Percentiles rank a stretch among this genome's conserved stretches.
Conservation (phyloP, 768 basidiomycete species). For the Xerocomus brunneocitrinus region DNA sequence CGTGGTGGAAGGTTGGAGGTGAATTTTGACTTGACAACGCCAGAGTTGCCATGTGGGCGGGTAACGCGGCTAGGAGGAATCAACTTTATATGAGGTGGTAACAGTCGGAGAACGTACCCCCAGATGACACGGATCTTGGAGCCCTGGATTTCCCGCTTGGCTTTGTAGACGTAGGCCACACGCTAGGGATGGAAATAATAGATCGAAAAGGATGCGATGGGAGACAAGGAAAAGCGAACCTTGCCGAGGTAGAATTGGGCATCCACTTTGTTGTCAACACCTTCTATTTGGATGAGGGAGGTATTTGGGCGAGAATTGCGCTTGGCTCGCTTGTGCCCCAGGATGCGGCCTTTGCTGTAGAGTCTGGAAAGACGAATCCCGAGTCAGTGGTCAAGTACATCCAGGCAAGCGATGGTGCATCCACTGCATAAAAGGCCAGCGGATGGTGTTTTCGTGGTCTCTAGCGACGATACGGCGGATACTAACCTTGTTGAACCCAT, state of each 20-base stretch:
- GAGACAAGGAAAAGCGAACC: constrained; percentile 44
- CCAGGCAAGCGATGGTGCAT: constrained; percentile 10
- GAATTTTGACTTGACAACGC: constrained; percentile 98
- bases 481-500: constrained; percentile 83
- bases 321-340: constrained; percentile 98
- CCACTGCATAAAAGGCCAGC: constrained; percentile 7
- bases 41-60: constrained; percentile 89
- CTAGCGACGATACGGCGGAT: constrained; percentile 1
- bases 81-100: not conserved
- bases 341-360: constrained; percentile 93
- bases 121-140: constrained; percentile 97
- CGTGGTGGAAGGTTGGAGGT: constrained; percentile 90
- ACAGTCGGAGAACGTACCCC: constrained; percentile 60
- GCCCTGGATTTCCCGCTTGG: constrained; percentile 90
- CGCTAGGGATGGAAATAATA: constrained; percentile 47
- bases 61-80: constrained; percentile 66
- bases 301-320: constrained; percentile 95
- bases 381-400: constrained; percentile 11
- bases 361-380: constrained; percentile 49
- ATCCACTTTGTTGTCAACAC: constrained; percentile 88
- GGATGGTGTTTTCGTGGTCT: not conserved
- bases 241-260: constrained; percentile 99
- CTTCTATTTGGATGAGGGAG: constrained; percentile 95
- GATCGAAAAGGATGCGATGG: not conserved
- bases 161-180: constrained; percentile 97